These are phyloP conservation scores for Castanea sativa DNA, from an alignment of 306 rosid genomes.

Conservation along the genomic window DNA sequence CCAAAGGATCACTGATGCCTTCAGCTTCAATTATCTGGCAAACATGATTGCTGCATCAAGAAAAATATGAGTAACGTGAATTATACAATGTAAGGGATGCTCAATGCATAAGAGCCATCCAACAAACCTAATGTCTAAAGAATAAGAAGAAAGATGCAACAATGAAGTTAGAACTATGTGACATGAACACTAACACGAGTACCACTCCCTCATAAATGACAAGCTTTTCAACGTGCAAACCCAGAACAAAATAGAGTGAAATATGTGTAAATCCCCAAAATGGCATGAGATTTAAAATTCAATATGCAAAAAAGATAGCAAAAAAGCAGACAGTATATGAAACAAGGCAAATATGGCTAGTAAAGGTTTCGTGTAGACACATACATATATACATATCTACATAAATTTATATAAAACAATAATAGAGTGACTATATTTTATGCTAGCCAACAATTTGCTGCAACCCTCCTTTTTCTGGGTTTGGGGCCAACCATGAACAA, in stretches of 20 bases:
- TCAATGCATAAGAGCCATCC: neutral
- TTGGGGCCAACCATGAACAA: no score
- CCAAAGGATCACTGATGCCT: constrained; percentile 61
- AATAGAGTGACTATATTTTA: no score
- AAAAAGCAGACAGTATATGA: neutral
- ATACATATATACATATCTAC: no score
- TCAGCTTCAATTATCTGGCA: constrained; percentile 67
- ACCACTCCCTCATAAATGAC: neutral
- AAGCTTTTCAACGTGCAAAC: neutral
- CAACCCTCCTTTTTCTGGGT: no score
- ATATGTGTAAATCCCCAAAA: neutral
- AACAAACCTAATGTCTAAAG: neutral
- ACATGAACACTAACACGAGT: neutral
- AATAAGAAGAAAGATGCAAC: neutral
- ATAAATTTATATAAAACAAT: no score
- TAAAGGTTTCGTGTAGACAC: no score
- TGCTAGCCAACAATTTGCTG: no score
- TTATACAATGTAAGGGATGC: neutral
- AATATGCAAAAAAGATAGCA: neutral
- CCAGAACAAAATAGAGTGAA: neutral
- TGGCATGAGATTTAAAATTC: neutral
- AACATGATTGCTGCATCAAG: constrained; percentile 62
- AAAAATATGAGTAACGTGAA: constrained; percentile 11
- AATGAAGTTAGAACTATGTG: neutral
- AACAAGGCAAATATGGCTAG: no score